Conservation (phyloP, 2,329 filamentous ascomycete species). For the Penicillium sp. region DNA sequence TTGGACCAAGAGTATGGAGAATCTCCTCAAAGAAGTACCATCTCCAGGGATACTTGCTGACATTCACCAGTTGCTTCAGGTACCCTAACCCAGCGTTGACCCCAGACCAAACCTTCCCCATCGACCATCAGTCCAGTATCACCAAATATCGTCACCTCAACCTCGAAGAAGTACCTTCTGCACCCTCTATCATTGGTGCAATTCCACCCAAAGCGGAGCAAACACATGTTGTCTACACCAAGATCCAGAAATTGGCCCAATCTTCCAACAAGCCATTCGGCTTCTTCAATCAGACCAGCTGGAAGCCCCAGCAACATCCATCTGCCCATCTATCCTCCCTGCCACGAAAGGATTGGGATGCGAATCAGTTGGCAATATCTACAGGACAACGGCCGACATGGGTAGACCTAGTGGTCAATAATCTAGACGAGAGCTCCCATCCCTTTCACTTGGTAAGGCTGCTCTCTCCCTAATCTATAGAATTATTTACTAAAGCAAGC, state of each 20-base stretch:
- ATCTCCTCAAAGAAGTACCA: not conserved
- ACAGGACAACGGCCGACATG: slow-evolving; percentile 35
- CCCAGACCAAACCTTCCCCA: slow-evolving; percentile 38
- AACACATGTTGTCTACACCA: slow-evolving; percentile 47
- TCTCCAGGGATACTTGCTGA: not conserved
- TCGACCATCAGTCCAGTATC: slow-evolving; percentile 15
- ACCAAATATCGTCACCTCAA: slow-evolving; percentile 19
- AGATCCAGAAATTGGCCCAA: slow-evolving; percentile 45
- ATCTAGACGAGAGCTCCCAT: slow-evolving; percentile 50
- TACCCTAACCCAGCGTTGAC: slow-evolving; percentile 45
- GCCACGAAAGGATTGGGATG: slow-evolving; percentile 40
- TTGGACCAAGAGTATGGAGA: slow-evolving; percentile 37
- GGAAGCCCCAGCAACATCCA: slow-evolving; percentile 39
- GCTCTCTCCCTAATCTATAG: not conserved
- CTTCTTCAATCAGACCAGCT: slow-evolving; percentile 50
- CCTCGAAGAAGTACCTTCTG: slow-evolving; percentile 27
- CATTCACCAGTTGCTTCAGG: slow-evolving; percentile 40
- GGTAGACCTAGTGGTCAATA: slow-evolving; percentile 51
- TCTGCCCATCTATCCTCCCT: slow-evolving; percentile 35
- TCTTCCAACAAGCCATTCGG: slow-evolving; percentile 45
- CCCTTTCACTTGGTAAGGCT: slow-evolving; percentile 48
- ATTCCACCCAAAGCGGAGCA: slow-evolving; percentile 35
- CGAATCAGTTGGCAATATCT: slow-evolving; percentile 40
- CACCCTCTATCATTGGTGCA: slow-evolving; percentile 25
- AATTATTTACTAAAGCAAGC: not conserved